These are phyloP conservation scores for Madurella fahalii DNA, from an alignment of 2,329 filamentous ascomycete species.

Conservation along the genomic window DNA sequence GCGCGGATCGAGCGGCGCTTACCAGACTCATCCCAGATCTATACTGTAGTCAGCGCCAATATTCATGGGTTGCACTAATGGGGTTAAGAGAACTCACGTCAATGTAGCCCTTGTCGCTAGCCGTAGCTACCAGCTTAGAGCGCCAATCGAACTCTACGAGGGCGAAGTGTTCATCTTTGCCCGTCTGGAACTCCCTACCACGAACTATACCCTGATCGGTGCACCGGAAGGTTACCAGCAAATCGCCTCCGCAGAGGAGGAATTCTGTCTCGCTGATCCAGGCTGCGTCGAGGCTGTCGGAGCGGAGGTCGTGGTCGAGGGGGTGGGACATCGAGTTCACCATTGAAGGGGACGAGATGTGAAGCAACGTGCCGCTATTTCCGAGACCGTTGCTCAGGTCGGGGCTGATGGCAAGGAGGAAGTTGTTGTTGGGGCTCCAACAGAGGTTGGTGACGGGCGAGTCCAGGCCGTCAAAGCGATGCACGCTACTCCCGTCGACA, in stretches of 20 bases:
- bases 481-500: constrained; percentile 47
- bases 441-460: constrained; percentile 59
- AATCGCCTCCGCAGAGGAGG: constrained; percentile 54
- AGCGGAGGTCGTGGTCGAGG: constrained; percentile 48
- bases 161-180: constrained; percentile 50
- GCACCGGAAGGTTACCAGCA: constrained; percentile 47
- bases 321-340: constrained; percentile 45
- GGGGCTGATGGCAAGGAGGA: constrained; percentile 55
- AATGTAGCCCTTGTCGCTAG: constrained; percentile 55
- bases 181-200: constrained; percentile 48
- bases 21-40: constrained; percentile 55
- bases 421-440: constrained; percentile 55
- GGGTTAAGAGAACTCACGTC: constrained; percentile 46
- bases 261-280: constrained; percentile 59
- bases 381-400: constrained; percentile 42
- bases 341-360: constrained; percentile 46
- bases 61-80: no score
- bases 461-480: constrained; percentile 54
- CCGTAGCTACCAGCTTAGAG: constrained; percentile 53
- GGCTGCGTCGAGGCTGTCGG: constrained; percentile 52
- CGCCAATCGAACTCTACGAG: constrained; percentile 54
- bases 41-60: constrained; percentile 3
- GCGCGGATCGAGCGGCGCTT: constrained; percentile 54
- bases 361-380: constrained; percentile 43
- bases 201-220: constrained; percentile 44